A percentile compares a stretch with the other conserved stretches of the same genome.
These are phyloP conservation scores for Mallotus nudiflorus DNA, from an alignment of 345 rosid genomes.

Conservation along the genomic window DNA sequence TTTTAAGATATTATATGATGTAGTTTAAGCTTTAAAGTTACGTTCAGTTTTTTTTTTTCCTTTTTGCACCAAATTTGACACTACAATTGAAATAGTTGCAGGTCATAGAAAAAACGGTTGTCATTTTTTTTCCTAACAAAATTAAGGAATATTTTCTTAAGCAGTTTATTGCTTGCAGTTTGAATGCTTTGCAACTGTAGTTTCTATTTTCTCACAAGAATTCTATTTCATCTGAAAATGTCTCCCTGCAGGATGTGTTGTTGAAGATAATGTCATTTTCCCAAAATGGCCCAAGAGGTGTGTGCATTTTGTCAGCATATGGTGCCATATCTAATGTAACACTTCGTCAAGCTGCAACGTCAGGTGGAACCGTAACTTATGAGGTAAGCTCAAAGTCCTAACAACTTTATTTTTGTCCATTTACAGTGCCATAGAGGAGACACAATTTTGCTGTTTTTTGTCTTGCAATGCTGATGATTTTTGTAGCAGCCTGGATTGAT, in stretches of 20 bases:
- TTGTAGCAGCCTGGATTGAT: not conserved
- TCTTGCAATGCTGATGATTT: not conserved
- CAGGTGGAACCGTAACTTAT: constrained; percentile 73
- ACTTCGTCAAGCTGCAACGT: constrained; percentile 61
- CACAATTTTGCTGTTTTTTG: not conserved
- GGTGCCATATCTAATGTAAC: constrained; percentile 78
- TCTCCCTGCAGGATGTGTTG: constrained; percentile 55
- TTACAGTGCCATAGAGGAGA: not conserved
- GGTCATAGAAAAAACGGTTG: no score
- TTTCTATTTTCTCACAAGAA: not conserved
- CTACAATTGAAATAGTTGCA: no score
- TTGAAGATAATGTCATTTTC: constrained; percentile 66
- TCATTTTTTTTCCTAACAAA: not conserved
- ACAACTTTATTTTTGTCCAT: not conserved
- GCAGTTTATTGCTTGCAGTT: not conserved
- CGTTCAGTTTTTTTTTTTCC: no score
- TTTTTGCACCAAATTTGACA: no score
- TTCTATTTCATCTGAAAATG: not conserved
- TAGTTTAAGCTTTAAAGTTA: no score
- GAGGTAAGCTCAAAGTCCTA: constrained; percentile 46
- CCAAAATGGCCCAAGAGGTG: constrained; percentile 58
- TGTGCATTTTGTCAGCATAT: constrained; percentile 66
- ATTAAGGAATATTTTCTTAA: not conserved
- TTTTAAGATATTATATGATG: not conserved
- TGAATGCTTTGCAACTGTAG: not conserved